Evolutionary conservation across 345 rosid genomes (phyloP).

Genomic region (Kandelia obovata): DNA sequence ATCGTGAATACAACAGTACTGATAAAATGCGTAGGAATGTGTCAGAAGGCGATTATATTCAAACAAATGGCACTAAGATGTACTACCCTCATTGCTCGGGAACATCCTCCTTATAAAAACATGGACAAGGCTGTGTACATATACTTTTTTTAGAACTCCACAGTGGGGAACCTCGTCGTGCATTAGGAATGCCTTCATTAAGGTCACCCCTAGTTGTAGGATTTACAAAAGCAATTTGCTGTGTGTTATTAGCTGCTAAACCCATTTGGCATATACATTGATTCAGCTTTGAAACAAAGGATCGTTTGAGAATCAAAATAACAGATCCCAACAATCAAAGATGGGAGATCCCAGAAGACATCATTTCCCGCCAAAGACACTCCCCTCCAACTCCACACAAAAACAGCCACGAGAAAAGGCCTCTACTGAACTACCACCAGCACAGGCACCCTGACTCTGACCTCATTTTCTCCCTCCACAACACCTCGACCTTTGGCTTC

Average conservation of each 20-base stretch:
- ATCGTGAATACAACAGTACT: too few relatives aligned
- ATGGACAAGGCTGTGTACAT: too few relatives aligned
- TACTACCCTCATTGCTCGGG: too few relatives aligned
- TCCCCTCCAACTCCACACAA: background rate
- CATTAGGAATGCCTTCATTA: too few relatives aligned
- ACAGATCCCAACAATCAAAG: slow-evolving; percentile 14
- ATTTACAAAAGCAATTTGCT: background rate
- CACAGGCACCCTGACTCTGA: slow-evolving; percentile 38
- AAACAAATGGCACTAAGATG: too few relatives aligned
- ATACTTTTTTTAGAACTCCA: too few relatives aligned
- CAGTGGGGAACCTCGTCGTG: too few relatives aligned
- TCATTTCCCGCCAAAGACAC: slow-evolving; percentile 39
- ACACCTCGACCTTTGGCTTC: slow-evolving; percentile 60
- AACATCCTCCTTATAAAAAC: too few relatives aligned
- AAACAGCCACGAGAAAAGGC: background rate
- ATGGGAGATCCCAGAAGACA: slow-evolving; percentile 27
- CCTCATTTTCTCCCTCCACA: slow-evolving; percentile 52
- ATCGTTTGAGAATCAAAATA: slow-evolving; percentile 18
- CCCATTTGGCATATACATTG: background rate
- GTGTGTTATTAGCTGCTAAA: background rate
- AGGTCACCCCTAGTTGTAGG: background rate
- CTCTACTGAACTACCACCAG: background rate
- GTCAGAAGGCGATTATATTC: too few relatives aligned
- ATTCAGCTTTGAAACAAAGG: slow-evolving; percentile 20
- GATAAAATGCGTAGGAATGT: too few relatives aligned